Conservation (phyloP, 768 basidiomycete genomes). For the Sutorius australiensis region DNA sequence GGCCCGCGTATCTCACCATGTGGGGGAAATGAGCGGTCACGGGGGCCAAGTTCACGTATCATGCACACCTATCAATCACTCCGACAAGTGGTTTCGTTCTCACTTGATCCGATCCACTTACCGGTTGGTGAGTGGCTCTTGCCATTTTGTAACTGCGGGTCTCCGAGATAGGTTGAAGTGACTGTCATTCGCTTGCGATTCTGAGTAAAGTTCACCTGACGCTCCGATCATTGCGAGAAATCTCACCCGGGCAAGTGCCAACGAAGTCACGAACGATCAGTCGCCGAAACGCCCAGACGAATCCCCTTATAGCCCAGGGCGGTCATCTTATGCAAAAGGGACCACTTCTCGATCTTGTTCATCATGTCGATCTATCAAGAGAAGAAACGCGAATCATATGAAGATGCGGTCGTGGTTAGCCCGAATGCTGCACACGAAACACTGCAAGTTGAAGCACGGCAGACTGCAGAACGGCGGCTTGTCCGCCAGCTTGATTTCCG, state of each 20-base stretch:
- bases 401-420: not conserved
- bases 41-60: not conserved
- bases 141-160: not conserved
- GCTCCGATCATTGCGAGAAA: not conserved
- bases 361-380: conserved; percentile 15
- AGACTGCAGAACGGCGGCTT: not conserved
- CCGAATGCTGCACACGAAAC: no score
- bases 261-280: not conserved
- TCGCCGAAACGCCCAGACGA: not conserved
- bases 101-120: not conserved
- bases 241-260: not conserved
- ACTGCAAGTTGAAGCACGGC: no score
- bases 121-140: not conserved
- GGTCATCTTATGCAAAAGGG: not conserved
- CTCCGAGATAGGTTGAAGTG: not conserved
- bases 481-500: not conserved
- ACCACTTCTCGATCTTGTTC: not conserved
- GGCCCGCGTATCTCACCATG: not conserved
- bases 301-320: not conserved
- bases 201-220: not conserved
- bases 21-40: not conserved
- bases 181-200: not conserved
- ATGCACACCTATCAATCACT: not conserved
- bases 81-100: not conserved
- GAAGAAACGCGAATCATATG: conserved; percentile 4